Percentiles rank a stretch among this genome's conserved stretches.
These are phyloP conservation scores for Pisolithus sp. DNA, from an alignment of 768 basidiomycete species.

Conservation along the genomic window DNA sequence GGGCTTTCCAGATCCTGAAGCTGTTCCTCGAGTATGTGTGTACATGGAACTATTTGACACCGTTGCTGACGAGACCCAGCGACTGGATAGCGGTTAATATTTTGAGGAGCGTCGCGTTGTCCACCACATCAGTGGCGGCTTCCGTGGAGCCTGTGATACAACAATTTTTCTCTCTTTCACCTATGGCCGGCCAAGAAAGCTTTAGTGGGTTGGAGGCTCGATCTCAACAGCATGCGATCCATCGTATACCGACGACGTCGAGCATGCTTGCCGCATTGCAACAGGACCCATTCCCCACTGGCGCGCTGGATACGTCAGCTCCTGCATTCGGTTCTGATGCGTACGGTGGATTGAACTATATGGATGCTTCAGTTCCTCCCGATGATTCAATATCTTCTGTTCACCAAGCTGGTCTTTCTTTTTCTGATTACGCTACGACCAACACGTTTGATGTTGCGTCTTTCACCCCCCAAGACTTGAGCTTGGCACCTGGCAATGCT, in stretches of 20 bases:
- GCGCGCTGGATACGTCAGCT: constrained; percentile 58
- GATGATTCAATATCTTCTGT: constrained; percentile 58
- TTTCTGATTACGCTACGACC: constrained; percentile 62
- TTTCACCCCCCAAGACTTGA: constrained; percentile 64
- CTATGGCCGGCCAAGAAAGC: constrained; percentile 84
- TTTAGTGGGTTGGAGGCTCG: constrained; percentile 63
- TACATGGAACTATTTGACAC: constrained; percentile 2
- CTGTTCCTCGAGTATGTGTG: constrained; percentile 77
- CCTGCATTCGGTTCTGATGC: constrained; percentile 61
- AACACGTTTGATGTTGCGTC: constrained; percentile 64
- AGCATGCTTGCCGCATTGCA: constrained; percentile 88
- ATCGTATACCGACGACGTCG: constrained; percentile 79
- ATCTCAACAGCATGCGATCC: constrained; percentile 54
- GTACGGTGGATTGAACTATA: constrained; percentile 67
- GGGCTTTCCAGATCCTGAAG: constrained; percentile 88
- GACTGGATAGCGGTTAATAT: constrained; percentile 93
- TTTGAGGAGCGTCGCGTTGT: constrained; percentile 77
- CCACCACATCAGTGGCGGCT: constrained; percentile 86
- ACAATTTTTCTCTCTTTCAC: constrained; percentile 78
- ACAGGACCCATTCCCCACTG: constrained; percentile 61
- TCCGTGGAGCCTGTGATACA: constrained; percentile 91
- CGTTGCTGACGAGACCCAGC: constrained; percentile 34
- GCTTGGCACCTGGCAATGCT: constrained; percentile 43
- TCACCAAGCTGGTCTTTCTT: constrained; percentile 60
- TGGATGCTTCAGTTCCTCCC: constrained; percentile 61